phyloP scores from a whole-genome alignment of 345 rosid species.

The Heritiera fomes region DNA sequence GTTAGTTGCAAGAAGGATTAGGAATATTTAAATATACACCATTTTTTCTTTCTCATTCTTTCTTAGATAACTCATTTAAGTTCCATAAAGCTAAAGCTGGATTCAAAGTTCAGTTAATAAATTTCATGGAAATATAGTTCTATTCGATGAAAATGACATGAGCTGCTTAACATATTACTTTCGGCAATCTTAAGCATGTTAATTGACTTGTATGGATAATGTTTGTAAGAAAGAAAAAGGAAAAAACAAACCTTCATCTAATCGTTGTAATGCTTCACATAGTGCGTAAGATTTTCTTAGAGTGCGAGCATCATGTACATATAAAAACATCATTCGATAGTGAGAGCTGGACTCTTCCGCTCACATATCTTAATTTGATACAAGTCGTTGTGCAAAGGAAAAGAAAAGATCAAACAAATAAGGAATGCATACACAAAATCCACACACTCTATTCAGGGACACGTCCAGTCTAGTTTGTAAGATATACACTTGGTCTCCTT shows the following conservation, averaged over 20 bases:
- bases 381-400: neutral
- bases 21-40: neutral
- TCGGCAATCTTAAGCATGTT: neutral
- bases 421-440: neutral
- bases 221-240: neutral
- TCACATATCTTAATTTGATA: conserved; percentile 32
- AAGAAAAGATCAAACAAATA: neutral
- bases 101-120: no score
- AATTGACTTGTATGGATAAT: neutral
- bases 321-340: neutral
- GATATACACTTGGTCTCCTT: neutral
- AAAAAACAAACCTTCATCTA: conserved; percentile 66
- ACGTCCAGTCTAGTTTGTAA: neutral
- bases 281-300: conserved; percentile 19
- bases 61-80: no score
- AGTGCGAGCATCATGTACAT: neutral
- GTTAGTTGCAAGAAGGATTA: neutral
- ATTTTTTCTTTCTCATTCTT: neutral
- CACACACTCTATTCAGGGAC: neutral
- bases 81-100: neutral
- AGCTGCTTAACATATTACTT: neutral
- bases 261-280: conserved; percentile 69
- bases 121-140: neutral
- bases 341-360: conserved; percentile 33
- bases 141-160: no score